Evolutionary conservation across 257 asterid genomes (phyloP), one percentile per base, ranked within the genome.

Genomic region (Capsicum baccatum): DNA sequence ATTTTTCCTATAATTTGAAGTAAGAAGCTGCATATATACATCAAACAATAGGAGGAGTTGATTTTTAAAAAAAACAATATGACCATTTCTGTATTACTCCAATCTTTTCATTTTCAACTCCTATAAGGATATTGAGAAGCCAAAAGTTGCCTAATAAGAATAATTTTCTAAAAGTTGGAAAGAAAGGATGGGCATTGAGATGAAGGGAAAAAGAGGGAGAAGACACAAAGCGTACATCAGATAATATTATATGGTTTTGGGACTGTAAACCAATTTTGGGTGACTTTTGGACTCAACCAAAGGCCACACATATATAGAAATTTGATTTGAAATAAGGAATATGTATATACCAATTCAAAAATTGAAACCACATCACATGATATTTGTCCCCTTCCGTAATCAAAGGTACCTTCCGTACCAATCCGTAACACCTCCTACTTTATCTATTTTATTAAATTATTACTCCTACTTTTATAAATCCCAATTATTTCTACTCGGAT

Each of bases 321-420:
- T 11, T n/a, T 17, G 44, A 62, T 11, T n/a, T 17, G 44, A 39
- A 39, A 39, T 39, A 39, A 39, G 44, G 3, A 39, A 39, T 26
- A 26, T 26, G 33, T 26, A 60, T 11, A 26, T 12, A 64, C 71
- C 6, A 35, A 66, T 11, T 10, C 17, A 14, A 59, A 0, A 8
- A 15, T 68, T 52, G 8, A 9, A 68, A 68, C 26, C 54, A 68
- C 14, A 68, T 39, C 52, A 68, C 78, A 37, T 39, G 78, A 68
- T 68, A 68, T 68, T 39, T 68, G 78, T 68, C 78, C 26, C 78
- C 78, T 68, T 16, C 78, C 78, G 11, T 50, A 68, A 11, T 35
- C 8, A 68, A 68, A 37, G 26, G 78, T 68, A 68, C 78, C 19
- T 68, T 37, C 78, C 78, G 78, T 68, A 68, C 54, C 78, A 37